Evolutionary conservation across 176 grass and related monocot genomes (phyloP), one percentile per base, ranked within the genome.

Genomic region (Tillandsia leiboldiana): DNA sequence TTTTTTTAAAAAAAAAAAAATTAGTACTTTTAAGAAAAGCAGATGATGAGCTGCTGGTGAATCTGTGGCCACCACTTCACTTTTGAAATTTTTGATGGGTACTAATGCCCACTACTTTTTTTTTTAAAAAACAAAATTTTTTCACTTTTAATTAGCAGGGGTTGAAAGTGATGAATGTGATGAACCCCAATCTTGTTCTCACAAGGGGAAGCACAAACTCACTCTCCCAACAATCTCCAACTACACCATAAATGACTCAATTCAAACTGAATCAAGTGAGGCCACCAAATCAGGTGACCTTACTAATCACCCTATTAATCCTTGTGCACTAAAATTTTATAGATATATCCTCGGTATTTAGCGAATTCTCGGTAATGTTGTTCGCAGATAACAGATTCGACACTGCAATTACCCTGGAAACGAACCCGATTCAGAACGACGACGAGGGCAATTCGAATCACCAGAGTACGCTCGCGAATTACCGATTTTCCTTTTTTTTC

Each of bases 181-280:
- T 23, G 56, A 61, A 2, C 56, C 56, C 15, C 17, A n/a, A 61
- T 61, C 56, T 61, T 61, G 56, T 61, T 15, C 3, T 18, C 8
- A 23, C 22, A 61, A 61, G 22, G 56, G 22, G 10, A 61, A 61
- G 56, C 56, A 61, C 24, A 58, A 78, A 64, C 66, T 53, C 62
- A 50, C 22, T 11, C 28, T 79, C 12, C 77, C 77, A 12, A 66
- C 58, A 33, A 11, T 79, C 52, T 72, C 64, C 2, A 70, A 79
- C 65, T 70, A 51, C n/a, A 65, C 65, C 1, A 56, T 71, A n/a
- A 63, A 79, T 33, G 59, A 72, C 15, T 50, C 69, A 7, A 47
- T 42, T 61, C 42, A 53, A 50, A 10, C 11, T 28, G 67, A 65
- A 79, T 71, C 47, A 65, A 53, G 7, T 18, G 65, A 8, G 20